Percentiles rank a stretch among this genome's conserved stretches.
These are phyloP conservation scores for Colletotrichum echinochloae DNA, from an alignment of 2,329 filamentous ascomycete genomes.

Conservation along the genomic window DNA sequence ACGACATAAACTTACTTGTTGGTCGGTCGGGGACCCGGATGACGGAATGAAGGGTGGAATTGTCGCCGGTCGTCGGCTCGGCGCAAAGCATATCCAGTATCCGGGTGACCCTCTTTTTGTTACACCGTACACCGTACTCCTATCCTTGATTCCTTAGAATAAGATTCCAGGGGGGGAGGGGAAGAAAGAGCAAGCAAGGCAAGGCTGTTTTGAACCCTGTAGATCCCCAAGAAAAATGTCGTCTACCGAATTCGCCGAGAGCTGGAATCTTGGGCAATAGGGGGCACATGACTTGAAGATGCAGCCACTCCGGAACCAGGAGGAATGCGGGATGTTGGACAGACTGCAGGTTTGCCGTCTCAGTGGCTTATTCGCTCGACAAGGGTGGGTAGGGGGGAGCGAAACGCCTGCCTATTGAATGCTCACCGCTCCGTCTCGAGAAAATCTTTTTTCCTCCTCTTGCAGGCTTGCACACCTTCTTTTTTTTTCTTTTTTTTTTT, in stretches of 20 bases:
- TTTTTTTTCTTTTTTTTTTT: neutral
- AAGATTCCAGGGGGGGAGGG: neutral
- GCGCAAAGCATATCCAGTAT: conserved; percentile 32
- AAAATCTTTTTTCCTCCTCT: conserved; percentile 21
- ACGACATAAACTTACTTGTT: conserved; percentile 8
- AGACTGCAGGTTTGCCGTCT: conserved; percentile 16
- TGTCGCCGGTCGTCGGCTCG: conserved; percentile 16
- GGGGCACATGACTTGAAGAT: conserved; percentile 34
- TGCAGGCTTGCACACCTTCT: conserved; percentile 34
- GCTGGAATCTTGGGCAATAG: conserved; percentile 10
- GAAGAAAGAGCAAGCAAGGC: neutral
- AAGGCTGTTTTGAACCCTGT: conserved; percentile 38
- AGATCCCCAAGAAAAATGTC: conserved; percentile 34
- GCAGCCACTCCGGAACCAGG: conserved; percentile 14
- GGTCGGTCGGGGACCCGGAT: neutral
- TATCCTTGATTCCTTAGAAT: neutral
- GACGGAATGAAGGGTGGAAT: neutral
- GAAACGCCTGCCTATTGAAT: conserved; percentile 40
- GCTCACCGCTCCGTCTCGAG: conserved; percentile 41
- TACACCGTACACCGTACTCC: neutral
- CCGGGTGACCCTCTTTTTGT: conserved; percentile 11
- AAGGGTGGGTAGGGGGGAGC: conserved; percentile 15
- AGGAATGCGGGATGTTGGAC: conserved; percentile 14
- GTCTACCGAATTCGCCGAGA: conserved; percentile 32
- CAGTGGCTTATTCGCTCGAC: neutral